Percentiles rank a stretch among this genome's conserved stretches.
Conservation (phyloP, 768 basidiomycete species). For the Leccinum disarticulatum region DNA sequence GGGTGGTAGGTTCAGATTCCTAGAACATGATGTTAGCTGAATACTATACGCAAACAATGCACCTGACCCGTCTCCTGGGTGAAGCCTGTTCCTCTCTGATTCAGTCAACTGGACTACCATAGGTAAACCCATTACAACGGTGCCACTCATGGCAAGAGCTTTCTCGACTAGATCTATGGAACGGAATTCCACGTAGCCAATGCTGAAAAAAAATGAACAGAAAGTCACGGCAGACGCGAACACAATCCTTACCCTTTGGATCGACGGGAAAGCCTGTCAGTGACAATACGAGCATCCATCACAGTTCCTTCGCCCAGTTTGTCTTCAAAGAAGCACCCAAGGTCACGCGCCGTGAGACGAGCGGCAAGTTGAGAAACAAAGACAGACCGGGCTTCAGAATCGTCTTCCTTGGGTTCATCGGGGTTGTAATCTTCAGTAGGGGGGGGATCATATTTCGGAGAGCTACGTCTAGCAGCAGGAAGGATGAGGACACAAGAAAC, state of each 20-base stretch:
- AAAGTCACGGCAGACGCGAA: neutral
- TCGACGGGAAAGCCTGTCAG: conserved; percentile 89
- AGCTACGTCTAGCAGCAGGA: conserved; percentile 52
- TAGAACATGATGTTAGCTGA: conserved; percentile 28
- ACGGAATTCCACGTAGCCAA: conserved; percentile 97
- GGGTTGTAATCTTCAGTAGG: conserved; percentile 68
- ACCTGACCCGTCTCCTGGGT: conserved; percentile 83
- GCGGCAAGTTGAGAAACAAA: conserved; percentile 99
- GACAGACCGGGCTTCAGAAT: conserved; percentile 97
- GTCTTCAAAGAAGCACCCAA: conserved; percentile 99
- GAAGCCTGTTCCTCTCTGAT: conserved; percentile 88
- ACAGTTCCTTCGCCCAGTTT: conserved; percentile 92
- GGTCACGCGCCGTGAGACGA: conserved; percentile 92
- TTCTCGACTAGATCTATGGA: conserved; percentile 88
- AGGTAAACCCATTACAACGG: conserved; percentile 97
- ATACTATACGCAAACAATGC: conserved; percentile 3
- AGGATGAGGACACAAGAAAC: conserved; percentile 4
- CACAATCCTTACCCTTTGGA: conserved; percentile 84
- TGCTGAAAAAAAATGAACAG: conserved; percentile 48
- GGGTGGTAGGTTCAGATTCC: conserved; percentile 79
- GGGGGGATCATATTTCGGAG: conserved; percentile 67
- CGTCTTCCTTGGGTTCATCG: conserved; percentile 91
- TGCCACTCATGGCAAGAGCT: conserved; percentile 87
- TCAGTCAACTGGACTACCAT: conserved; percentile 97
- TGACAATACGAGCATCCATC: conserved; percentile 94